These are phyloP conservation scores for Sporothrix brasiliensis DNA, from an alignment of 2,329 filamentous ascomycete species.

Conservation along the genomic window DNA sequence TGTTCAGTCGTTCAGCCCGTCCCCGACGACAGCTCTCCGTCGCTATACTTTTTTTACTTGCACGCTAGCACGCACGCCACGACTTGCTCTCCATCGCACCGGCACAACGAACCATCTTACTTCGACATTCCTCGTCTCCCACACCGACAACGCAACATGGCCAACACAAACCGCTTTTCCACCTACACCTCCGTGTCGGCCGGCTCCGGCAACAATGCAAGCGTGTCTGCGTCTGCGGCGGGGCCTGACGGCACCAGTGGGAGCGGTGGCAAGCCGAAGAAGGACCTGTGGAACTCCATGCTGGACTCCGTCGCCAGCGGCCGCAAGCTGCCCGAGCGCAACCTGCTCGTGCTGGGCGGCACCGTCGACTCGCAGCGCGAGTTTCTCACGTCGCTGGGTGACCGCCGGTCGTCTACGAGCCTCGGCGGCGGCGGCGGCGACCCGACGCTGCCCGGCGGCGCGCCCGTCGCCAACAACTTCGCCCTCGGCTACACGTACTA, in stretches of 20 bases:
- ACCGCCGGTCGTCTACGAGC: slow-evolving; percentile 56
- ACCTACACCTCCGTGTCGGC: slow-evolving; percentile 60
- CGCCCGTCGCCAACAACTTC: slow-evolving; percentile 87
- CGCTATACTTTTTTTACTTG: no score
- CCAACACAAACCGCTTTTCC: slow-evolving; percentile 59
- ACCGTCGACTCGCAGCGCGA: slow-evolving; percentile 81
- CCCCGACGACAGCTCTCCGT: not conserved
- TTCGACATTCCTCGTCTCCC: not conserved
- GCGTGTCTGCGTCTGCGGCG: slow-evolving; percentile 15
- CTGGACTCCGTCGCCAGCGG: slow-evolving; percentile 87
- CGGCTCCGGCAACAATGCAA: slow-evolving; percentile 59
- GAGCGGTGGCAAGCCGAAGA: slow-evolving; percentile 63
- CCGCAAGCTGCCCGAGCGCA: slow-evolving; percentile 89
- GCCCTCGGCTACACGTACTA: slow-evolving; percentile 94
- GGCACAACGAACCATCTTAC: not conserved
- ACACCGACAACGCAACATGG: slow-evolving; percentile 48
- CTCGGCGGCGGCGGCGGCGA: slow-evolving; percentile 30
- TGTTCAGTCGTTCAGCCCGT: not conserved
- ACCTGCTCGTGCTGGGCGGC: slow-evolving; percentile 81
- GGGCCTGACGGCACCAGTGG: slow-evolving; percentile 46
- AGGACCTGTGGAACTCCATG: slow-evolving; percentile 94
- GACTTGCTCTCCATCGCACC: not conserved
- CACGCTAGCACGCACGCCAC: not conserved
- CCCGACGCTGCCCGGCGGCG: slow-evolving; percentile 53
- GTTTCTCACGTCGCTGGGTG: slow-evolving; percentile 69